Percentiles rank a stretch among this genome's conserved stretches.
Conservation (phyloP, 305 asterid species). For the Fraxinus angustifolia region DNA sequence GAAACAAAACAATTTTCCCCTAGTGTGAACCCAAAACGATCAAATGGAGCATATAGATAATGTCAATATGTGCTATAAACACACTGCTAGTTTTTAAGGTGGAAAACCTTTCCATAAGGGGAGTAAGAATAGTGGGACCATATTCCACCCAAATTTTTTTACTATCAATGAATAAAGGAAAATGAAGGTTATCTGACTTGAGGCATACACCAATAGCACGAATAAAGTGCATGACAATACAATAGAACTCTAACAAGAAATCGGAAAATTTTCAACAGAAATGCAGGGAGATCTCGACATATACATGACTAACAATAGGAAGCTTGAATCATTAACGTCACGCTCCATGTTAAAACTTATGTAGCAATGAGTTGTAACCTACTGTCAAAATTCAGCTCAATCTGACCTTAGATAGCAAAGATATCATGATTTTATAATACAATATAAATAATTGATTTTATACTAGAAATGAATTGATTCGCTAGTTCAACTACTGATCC, state of each 20-base stretch:
- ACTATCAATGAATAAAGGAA: background rate
- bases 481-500: background rate
- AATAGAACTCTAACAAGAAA: background rate
- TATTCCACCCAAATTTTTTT: background rate
- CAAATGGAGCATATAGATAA: background rate
- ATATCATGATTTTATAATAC: background rate
- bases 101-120: background rate
- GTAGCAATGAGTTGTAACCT: background rate
- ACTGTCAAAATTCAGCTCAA: background rate
- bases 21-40: background rate
- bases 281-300: background rate
- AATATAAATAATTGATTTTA: background rate
- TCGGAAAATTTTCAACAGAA: background rate
- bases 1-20: background rate
- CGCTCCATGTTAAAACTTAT: background rate
- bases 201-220: background rate
- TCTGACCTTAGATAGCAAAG: background rate
- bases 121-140: background rate
- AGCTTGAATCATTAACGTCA: background rate
- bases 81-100: background rate
- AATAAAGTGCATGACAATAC: background rate
- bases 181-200: background rate
- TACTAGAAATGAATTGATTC: background rate
- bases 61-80: background rate
- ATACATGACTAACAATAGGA: background rate